Percentiles rank a stretch among this genome's conserved stretches.
Conservation (phyloP, 257 asterid species). For the Fraxinus cuspidata region DNA sequence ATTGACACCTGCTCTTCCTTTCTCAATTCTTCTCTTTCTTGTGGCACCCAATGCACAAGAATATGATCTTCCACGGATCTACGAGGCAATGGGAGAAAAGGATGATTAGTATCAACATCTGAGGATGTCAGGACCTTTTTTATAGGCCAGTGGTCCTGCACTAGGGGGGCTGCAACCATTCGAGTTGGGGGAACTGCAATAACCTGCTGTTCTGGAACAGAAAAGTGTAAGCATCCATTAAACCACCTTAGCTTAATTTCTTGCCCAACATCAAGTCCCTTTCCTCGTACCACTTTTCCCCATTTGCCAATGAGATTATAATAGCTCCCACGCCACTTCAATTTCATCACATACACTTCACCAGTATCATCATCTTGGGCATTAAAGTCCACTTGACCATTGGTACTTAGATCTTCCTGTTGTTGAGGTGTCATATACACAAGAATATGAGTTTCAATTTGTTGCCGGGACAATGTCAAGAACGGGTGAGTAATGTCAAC, state of each 20-base stretch:
- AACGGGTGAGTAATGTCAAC: slow-evolving; percentile 85
- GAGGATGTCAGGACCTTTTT: slow-evolving; percentile 69
- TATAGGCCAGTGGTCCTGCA: slow-evolving; percentile 79
- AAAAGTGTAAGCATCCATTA: slow-evolving; percentile 72
- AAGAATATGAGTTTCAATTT: slow-evolving; percentile 68
- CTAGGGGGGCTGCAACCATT: slow-evolving; percentile 46
- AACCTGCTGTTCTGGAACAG: slow-evolving; percentile 71
- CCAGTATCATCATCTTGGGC: slow-evolving; percentile 81
- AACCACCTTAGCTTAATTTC: slow-evolving; percentile 73
- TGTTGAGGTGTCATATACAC: slow-evolving; percentile 66
- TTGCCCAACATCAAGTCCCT: slow-evolving; percentile 79
- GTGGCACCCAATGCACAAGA: slow-evolving; percentile 68
- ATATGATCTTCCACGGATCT: slow-evolving; percentile 78
- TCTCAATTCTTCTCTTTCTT: slow-evolving; percentile 63
- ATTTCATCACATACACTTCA: slow-evolving; percentile 62
- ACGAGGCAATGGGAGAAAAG: slow-evolving; percentile 80
- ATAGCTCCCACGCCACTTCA: slow-evolving; percentile 85
- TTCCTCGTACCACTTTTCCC: slow-evolving; percentile 77
- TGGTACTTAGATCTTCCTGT: slow-evolving; percentile 56
- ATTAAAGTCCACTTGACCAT: slow-evolving; percentile 64
- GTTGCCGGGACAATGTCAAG: slow-evolving; percentile 76
- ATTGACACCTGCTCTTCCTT: slow-evolving; percentile 73
- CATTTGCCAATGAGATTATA: slow-evolving; percentile 79
- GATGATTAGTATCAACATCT: slow-evolving; percentile 81
- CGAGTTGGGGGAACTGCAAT: slow-evolving; percentile 52